These are phyloP conservation scores for Kwoniella europaea DNA, from an alignment of 768 basidiomycete species.

Conservation along the genomic window DNA sequence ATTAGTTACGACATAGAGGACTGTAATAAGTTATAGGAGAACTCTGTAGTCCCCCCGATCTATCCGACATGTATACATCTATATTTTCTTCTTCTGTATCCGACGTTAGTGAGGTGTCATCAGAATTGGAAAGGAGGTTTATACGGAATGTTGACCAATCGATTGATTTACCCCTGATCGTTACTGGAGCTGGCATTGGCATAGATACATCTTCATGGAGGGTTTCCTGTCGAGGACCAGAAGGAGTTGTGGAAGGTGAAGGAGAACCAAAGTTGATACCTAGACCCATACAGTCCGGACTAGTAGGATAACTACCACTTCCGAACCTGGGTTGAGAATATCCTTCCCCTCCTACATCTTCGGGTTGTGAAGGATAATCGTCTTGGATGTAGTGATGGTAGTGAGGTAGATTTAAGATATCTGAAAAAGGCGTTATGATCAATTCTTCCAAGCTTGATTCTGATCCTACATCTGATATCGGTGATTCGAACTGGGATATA, in stretches of 20 bases:
- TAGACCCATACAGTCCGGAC: background rate
- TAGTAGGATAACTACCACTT: background rate
- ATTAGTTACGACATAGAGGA: background rate
- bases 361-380: background rate
- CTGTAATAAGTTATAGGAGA: background rate
- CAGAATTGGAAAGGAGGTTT: background rate
- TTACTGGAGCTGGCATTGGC: no score
- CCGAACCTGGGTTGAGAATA: background rate
- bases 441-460: background rate
- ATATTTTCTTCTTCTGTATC: background rate
- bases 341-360: background rate
- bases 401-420: background rate
- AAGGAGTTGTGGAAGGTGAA: background rate
- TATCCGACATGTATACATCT: background rate
- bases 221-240: background rate
- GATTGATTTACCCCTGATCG: background rate
- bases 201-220: background rate
- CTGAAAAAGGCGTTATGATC: conserved; percentile 1
- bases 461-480: background rate
- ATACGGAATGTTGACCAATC: background rate
- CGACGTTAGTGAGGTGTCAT: background rate
- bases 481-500: no score
- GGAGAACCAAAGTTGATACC: background rate
- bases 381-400: background rate
- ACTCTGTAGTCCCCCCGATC: background rate